phyloP scores from a whole-genome alignment of 495 filamentous ascomycete species.

The Chlorociboria aeruginascens region DNA sequence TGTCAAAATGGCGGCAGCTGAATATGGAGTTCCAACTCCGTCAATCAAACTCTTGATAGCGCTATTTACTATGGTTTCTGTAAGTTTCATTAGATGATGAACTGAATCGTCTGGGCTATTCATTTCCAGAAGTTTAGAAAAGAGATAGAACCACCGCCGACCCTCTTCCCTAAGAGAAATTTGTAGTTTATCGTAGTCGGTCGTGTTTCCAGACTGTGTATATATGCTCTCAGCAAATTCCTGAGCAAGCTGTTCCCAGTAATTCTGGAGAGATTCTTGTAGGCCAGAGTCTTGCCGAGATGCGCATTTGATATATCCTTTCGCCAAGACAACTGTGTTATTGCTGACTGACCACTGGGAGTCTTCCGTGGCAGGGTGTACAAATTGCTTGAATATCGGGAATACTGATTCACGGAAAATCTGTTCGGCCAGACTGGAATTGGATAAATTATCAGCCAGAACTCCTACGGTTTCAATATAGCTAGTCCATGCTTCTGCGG shows the following conservation, averaged over 20 bases:
- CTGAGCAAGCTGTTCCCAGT: constrained; percentile 9
- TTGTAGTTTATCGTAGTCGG: constrained; percentile 61
- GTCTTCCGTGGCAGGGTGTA: constrained; percentile 33
- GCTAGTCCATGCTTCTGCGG: constrained; percentile 52
- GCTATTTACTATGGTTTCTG: constrained; percentile 29
- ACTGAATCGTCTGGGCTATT: neutral
- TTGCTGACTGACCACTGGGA: constrained; percentile 30
- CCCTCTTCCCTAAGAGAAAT: constrained; percentile 45
- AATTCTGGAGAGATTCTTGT: constrained; percentile 10
- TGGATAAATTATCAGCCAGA: constrained; percentile 30
- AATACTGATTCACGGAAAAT: constrained; percentile 37
- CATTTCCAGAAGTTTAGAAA: constrained; percentile 6
- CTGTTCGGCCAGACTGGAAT: constrained; percentile 18
- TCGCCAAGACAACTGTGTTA: neutral
- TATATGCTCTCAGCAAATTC: constrained; percentile 39
- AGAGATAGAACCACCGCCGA: constrained; percentile 41
- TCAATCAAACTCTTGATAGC: constrained; percentile 37
- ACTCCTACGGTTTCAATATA: constrained; percentile 51
- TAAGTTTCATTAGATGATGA: neutral
- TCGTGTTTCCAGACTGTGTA: constrained; percentile 62
- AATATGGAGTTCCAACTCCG: constrained; percentile 74
- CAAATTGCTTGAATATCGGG: constrained; percentile 47
- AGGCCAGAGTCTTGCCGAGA: constrained; percentile 6
- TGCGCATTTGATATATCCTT: constrained; percentile 9
- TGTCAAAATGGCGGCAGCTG: constrained; percentile 54